Evolutionary conservation across 2,329 filamentous ascomycete genomes (phyloP), one percentile per base, ranked within the genome.

Genomic region (Sporothrix schenckii): DNA sequence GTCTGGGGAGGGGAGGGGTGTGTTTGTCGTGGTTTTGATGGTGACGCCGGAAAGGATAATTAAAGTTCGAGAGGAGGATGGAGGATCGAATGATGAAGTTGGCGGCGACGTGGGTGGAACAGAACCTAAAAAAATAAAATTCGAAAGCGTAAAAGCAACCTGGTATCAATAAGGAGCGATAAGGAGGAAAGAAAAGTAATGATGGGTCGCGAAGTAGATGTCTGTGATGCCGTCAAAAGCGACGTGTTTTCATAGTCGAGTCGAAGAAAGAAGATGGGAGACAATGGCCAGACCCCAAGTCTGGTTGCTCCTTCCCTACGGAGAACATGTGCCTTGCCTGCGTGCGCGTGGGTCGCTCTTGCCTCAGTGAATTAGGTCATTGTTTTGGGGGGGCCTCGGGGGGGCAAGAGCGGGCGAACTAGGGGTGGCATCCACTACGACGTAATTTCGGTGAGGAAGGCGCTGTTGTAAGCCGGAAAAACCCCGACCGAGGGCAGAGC

Each of bases 381-480:
- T 65, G 44, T 65, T 65, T 65, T 19, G 41, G 60, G 41, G 60
- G 60, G 27, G 3, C 5, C 34, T 34, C 34, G 34, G 34, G 41
- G 41, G 24, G 41, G 41, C 41, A 49, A n/a, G 13, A 65, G 44
- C 61, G 19, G 49, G 49, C 49, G 49, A 24, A 30, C 24, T 30
- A 30, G 24, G 50, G 58, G 58, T 63, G 58, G 58, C 39, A 39
- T 44, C 7, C 24, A 14, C 13, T 10, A 21, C 60, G 27, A 30
- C 27, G 27, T 3, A 49, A 65, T 65, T 50, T 49, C 24, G 60
- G 60, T 30, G 61, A 30, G 19, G 9, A 13, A 50, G 9, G 61
- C 61, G 60, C 41, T n/a, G 61, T 13, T 50, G 44, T 11, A 41
- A n/a, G 7, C 27, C 63, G 63, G 63, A 66, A 66, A 66, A 66